phyloP scores from a whole-genome alignment of 352 stramenopile genomes.

The Globisporangium echinulatum region DNA sequence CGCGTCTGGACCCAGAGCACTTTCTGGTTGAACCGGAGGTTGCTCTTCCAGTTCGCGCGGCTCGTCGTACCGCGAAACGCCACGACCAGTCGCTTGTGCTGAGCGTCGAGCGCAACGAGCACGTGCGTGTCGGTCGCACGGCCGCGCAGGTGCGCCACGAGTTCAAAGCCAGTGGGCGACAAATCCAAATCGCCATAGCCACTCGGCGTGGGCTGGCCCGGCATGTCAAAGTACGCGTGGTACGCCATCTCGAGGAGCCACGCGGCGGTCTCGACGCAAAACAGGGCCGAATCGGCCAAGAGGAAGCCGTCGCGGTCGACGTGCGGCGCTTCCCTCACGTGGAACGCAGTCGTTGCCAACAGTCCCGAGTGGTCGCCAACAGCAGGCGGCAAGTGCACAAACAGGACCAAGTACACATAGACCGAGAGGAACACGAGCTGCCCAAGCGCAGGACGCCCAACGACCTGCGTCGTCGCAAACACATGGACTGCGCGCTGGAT shows the following conservation, averaged over 20 bases:
- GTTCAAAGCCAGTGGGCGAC: slow-evolving; percentile 71
- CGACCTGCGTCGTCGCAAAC: slow-evolving; percentile 52
- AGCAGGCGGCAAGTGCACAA: slow-evolving; percentile 68
- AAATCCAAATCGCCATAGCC: slow-evolving; percentile 72
- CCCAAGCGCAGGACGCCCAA: slow-evolving; percentile 45
- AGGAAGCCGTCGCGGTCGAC: slow-evolving; percentile 61
- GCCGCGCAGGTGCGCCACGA: slow-evolving; percentile 75
- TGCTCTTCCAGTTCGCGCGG: slow-evolving; percentile 86
- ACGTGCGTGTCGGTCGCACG: slow-evolving; percentile 76
- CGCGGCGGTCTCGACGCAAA: slow-evolving; percentile 81
- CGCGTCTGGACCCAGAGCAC: slow-evolving; percentile 76
- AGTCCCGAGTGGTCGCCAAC: slow-evolving; percentile 40
- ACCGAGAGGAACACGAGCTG: slow-evolving; percentile 77
- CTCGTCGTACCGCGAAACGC: slow-evolving; percentile 83
- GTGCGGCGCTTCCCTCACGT: slow-evolving; percentile 58
- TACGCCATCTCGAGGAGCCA: slow-evolving; percentile 81
- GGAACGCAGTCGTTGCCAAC: slow-evolving; percentile 60
- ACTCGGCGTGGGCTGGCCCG: slow-evolving; percentile 63
- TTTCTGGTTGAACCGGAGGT: slow-evolving; percentile 75
- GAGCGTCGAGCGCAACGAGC: slow-evolving; percentile 38
- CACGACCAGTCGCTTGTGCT: slow-evolving; percentile 71
- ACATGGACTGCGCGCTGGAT: slow-evolving; percentile 63
- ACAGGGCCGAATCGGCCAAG: slow-evolving; percentile 65
- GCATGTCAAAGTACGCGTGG: slow-evolving; percentile 84
- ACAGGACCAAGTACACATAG: slow-evolving; percentile 81